Percentiles rank a stretch among this genome's conserved stretches.
phyloP scores from a whole-genome alignment of 768 basidiomycete genomes.

The Stropharia rugosoannulata region DNA sequence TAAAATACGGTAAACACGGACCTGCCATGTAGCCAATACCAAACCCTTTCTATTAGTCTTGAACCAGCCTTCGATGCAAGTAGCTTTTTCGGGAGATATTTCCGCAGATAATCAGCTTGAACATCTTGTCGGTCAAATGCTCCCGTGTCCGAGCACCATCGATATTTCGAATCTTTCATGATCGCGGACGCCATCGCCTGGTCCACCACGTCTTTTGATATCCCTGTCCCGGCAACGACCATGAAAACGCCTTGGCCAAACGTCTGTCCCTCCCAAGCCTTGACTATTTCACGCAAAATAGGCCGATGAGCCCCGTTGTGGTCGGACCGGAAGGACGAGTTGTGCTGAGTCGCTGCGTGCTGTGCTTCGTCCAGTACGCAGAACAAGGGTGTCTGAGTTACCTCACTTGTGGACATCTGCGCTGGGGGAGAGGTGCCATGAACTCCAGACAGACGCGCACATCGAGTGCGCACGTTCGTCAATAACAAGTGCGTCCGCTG shows the following conservation, averaged over 20 bases:
- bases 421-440: neutral
- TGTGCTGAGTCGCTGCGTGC: slow-evolving; percentile 38
- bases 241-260: slow-evolving; percentile 40
- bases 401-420: slow-evolving; percentile 15
- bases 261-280: slow-evolving; percentile 37
- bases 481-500: slow-evolving; percentile 31
- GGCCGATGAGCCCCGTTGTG: slow-evolving; percentile 34
- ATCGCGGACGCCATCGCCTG: slow-evolving; percentile 44
- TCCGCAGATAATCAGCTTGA: slow-evolving; percentile 34
- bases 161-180: slow-evolving; percentile 45
- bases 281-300: slow-evolving; percentile 41
- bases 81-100: slow-evolving; percentile 34
- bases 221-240: slow-evolving; percentile 44
- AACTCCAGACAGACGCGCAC: slow-evolving; percentile 8
- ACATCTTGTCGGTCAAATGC: slow-evolving; percentile 34
- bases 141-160: slow-evolving; percentile 45
- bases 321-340: slow-evolving; percentile 36
- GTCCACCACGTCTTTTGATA: slow-evolving; percentile 44
- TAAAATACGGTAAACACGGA: slow-evolving; percentile 14
- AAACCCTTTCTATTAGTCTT: slow-evolving; percentile 35
- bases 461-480: slow-evolving; percentile 27
- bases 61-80: slow-evolving; percentile 25
- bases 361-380: slow-evolving; percentile 48
- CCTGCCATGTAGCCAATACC: slow-evolving; percentile 49
- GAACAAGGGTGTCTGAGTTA: slow-evolving; percentile 34